Evolutionary conservation across 2,329 filamentous ascomycete genomes (phyloP).

Genomic region (Fusarium protoensiforme): DNA sequence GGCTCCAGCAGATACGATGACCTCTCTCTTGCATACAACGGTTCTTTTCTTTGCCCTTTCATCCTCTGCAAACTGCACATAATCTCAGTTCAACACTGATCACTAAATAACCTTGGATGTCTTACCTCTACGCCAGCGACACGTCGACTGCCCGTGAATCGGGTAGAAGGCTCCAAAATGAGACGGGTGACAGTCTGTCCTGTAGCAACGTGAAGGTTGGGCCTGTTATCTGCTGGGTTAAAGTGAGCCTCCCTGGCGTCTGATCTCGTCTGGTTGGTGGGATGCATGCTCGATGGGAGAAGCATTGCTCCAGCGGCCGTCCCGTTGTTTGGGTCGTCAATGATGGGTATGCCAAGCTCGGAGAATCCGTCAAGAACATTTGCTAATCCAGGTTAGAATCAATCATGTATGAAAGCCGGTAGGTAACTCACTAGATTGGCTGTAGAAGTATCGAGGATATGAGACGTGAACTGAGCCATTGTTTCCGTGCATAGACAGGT

Average conservation of each 20-base stretch:
- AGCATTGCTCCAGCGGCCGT: slow-evolving; percentile 16
- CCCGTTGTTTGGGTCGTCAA: slow-evolving; percentile 20
- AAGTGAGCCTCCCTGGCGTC: slow-evolving; percentile 26
- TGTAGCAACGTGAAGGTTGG: slow-evolving; percentile 16
- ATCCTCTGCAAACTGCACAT: background rate
- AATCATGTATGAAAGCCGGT: background rate
- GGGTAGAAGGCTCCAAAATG: background rate
- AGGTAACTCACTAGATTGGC: slow-evolving; percentile 1
- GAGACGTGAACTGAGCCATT: slow-evolving; percentile 23
- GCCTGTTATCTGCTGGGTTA: background rate
- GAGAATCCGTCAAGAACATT: slow-evolving; percentile 14
- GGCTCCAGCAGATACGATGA: slow-evolving; percentile 23
- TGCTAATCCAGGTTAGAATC: background rate
- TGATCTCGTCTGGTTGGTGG: slow-evolving; percentile 8
- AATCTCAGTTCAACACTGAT: background rate
- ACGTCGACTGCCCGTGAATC: background rate
- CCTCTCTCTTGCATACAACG: slow-evolving; percentile 2
- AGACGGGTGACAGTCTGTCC: slow-evolving; percentile 12
- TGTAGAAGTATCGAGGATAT: slow-evolving; percentile 19
- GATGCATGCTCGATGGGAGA: slow-evolving; percentile 26
- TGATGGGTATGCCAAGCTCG: slow-evolving; percentile 20
- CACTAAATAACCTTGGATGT: too few relatives aligned
- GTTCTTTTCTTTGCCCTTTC: background rate
- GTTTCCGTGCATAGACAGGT: background rate
- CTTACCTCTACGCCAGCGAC: slow-evolving; percentile 23